phyloP scores from a whole-genome alignment of 345 rosid genomes.

The Acer negundo region DNA sequence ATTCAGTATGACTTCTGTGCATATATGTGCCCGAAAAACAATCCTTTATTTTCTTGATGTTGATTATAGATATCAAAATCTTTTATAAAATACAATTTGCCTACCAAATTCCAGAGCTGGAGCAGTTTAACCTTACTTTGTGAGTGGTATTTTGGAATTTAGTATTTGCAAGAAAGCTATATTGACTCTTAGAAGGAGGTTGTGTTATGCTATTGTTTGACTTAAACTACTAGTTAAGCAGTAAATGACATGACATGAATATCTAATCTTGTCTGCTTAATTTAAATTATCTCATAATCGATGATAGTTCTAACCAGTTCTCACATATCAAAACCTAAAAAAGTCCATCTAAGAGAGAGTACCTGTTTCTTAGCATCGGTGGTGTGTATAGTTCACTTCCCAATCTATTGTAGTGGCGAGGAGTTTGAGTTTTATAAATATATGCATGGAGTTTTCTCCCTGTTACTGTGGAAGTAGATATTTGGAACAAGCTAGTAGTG shows the following conservation, averaged over 20 bases:
- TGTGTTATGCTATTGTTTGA: conserved; percentile 22
- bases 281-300: not conserved
- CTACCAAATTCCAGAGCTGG: conserved; percentile 19
- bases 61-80: too few relatives aligned
- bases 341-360: too few relatives aligned
- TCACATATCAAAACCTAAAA: too few relatives aligned
- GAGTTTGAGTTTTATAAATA: too few relatives aligned
- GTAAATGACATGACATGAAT: conserved; percentile 6
- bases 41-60: too few relatives aligned
- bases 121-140: conserved; percentile 37
- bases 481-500: too few relatives aligned
- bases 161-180: conserved; percentile 27
- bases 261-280: conserved; percentile 32
- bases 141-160: conserved; percentile 25
- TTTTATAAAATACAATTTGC: not conserved
- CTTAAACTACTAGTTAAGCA: conserved; percentile 9
- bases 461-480: too few relatives aligned
- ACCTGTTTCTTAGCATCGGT: too few relatives aligned
- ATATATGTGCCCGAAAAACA: not conserved
- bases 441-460: too few relatives aligned
- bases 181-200: conserved; percentile 21
- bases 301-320: too few relatives aligned
- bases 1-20: conserved; percentile 3
- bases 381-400: too few relatives aligned
- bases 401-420: too few relatives aligned